A percentile compares a stretch with the other conserved stretches of the same genome.
Evolutionary conservation across 2,329 filamentous ascomycete species (phyloP).

Genomic region (Colletotrichum sp.): DNA sequence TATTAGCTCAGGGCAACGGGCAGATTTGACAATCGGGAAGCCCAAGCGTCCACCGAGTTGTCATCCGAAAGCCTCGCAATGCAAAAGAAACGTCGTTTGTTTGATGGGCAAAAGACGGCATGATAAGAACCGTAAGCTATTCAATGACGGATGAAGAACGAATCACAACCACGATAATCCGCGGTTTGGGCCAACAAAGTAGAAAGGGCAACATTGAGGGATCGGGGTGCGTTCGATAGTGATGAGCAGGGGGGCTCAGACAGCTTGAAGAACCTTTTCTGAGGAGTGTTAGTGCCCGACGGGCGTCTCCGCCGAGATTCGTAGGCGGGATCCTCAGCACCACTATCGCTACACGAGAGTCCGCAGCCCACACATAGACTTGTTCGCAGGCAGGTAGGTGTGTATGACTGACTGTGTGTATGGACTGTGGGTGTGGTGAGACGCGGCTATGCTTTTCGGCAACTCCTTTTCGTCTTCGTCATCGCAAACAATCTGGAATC

Average conservation of each 20-base stretch:
- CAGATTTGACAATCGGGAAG: background rate
- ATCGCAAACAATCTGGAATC: background rate
- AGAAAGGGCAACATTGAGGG: background rate
- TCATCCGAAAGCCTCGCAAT: background rate
- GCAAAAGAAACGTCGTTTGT: background rate
- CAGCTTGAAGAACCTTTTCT: background rate
- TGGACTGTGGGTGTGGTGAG: background rate
- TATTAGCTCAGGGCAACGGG: background rate
- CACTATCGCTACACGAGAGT: background rate
- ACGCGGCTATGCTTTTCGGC: background rate
- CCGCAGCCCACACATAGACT: background rate
- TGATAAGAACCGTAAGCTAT: background rate
- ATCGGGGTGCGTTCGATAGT: background rate
- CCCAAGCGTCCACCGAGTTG: background rate
- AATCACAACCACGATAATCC: background rate
- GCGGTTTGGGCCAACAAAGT: background rate
- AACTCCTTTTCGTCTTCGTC: background rate
- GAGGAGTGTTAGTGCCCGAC: background rate
- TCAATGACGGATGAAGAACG: background rate
- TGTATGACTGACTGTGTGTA: background rate
- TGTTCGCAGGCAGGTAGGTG: background rate
- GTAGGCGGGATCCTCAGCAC: background rate
- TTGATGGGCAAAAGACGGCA: background rate
- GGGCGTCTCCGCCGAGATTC: background rate
- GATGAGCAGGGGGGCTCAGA: background rate